These are phyloP conservation scores for Colletotrichum sp. DNA, from an alignment of 2,329 filamentous ascomycete species.

Conservation along the genomic window DNA sequence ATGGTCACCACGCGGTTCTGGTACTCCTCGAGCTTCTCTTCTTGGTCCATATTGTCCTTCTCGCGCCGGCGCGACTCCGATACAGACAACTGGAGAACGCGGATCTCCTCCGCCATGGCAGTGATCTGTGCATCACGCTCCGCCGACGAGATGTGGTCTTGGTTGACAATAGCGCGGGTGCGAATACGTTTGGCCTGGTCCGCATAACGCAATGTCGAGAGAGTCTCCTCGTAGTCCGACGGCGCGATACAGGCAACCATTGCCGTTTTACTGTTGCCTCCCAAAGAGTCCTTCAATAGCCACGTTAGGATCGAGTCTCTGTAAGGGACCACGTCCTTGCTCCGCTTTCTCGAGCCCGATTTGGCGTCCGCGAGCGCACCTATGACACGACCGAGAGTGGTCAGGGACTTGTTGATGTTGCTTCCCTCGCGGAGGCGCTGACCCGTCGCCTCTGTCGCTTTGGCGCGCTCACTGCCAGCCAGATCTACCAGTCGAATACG, in stretches of 20 bases:
- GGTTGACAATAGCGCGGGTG: constrained; percentile 92
- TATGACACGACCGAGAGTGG: constrained; percentile 93
- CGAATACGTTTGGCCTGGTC: constrained; percentile 98
- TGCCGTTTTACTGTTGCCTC: constrained; percentile 96
- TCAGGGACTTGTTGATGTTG: constrained; percentile 99
- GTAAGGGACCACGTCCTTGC: constrained; percentile 79
- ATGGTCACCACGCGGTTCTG: constrained; percentile 88
- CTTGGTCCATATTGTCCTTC: constrained; percentile 77
- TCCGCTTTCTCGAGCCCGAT: constrained; percentile 57
- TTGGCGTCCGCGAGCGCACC: constrained; percentile 83
- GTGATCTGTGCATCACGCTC: constrained; percentile 93
- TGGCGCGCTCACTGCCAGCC: constrained; percentile 92
- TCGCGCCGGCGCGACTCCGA: constrained; percentile 71
- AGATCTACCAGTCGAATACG: constrained; percentile 95
- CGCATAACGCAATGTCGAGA: constrained; percentile 94
- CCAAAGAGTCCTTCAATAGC: constrained; percentile 94
- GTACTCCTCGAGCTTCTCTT: constrained; percentile 91
- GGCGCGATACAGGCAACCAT: constrained; percentile 99
- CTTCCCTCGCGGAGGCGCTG: constrained; percentile 90
- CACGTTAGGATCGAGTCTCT: constrained; percentile 84
- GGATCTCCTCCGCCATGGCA: constrained; percentile 96
- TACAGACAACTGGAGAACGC: constrained; percentile 78
- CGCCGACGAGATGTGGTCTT: constrained; percentile 90
- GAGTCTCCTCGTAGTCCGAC: constrained; percentile 94
- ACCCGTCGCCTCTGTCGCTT: constrained; percentile 93